Evolutionary conservation across 1,284 basidiomycete species (phyloP).

Genomic region (Austropuccinia psidii): DNA sequence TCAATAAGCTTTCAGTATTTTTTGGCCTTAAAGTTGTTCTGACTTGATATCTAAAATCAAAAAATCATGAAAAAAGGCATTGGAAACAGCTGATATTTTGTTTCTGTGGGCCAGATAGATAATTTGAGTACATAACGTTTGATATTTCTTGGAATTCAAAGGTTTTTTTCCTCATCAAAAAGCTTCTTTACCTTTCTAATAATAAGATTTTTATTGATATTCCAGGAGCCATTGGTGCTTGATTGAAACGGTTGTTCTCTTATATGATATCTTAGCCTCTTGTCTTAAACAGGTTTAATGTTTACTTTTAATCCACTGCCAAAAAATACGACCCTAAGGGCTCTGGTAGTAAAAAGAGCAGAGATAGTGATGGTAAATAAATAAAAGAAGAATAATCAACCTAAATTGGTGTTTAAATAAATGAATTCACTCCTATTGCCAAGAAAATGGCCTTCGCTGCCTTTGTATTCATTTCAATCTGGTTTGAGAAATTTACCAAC

Average conservation of each 20-base stretch:
- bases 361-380: constrained; percentile 27
- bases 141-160: constrained; percentile 7
- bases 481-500: constrained; percentile 96
- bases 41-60: constrained; percentile 26
- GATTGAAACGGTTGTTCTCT: constrained; percentile 90
- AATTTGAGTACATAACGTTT: not conserved
- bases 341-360: constrained; percentile 61
- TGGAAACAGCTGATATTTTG: constrained; percentile 10
- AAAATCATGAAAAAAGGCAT: constrained; percentile 23
- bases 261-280: constrained; percentile 95
- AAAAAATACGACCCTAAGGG: constrained; percentile 58
- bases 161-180: constrained; percentile 24
- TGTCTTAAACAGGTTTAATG: constrained; percentile 90
- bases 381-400: constrained; percentile 21
- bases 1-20: too few species aligned
- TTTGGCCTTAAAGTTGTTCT: too few species aligned
- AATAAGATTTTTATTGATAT: constrained; percentile 8
- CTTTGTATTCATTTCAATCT: constrained; percentile 74
- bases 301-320: constrained; percentile 72
- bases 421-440: constrained; percentile 66
- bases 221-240: constrained; percentile 1
- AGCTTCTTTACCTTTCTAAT: constrained; percentile 12
- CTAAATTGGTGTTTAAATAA: constrained; percentile 55
- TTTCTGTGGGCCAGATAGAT: not conserved
- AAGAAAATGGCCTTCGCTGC: constrained; percentile 74